These are phyloP conservation scores for Mycena pura DNA, from an alignment of 768 basidiomycete genomes.

Conservation along the genomic window DNA sequence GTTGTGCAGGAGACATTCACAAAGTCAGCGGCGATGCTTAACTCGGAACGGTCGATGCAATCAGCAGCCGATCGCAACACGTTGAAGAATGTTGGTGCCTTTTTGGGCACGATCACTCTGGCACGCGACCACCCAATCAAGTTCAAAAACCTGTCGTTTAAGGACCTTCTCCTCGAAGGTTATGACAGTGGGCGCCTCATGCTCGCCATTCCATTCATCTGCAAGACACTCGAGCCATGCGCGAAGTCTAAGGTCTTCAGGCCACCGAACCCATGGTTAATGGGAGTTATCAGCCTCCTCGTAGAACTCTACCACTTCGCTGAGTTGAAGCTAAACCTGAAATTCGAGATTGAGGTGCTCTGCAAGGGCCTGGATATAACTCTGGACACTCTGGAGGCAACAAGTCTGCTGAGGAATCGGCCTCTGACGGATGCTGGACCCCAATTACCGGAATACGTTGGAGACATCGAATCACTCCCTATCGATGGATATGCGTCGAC, in stretches of 20 bases:
- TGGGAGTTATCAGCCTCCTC: slow-evolving; percentile 91
- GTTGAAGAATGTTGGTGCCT: slow-evolving; percentile 93
- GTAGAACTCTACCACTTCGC: slow-evolving; percentile 98
- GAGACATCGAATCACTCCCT: slow-evolving; percentile 80
- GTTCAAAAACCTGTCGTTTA: slow-evolving; percentile 93
- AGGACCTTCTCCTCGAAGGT: slow-evolving; percentile 95
- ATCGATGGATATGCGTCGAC: slow-evolving; percentile 72
- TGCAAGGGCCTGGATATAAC: slow-evolving; percentile 92
- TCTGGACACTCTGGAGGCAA: slow-evolving; percentile 83
- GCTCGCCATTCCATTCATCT: slow-evolving; percentile 97
- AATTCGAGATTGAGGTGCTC: slow-evolving; percentile 97
- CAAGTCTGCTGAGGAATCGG: slow-evolving; percentile 81
- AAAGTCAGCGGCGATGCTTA: slow-evolving; percentile 86
- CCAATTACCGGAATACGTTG: slow-evolving; percentile 77
- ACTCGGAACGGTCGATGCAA: slow-evolving; percentile 89
- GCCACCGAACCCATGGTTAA: slow-evolving; percentile 97
- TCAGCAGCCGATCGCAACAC: slow-evolving; percentile 84
- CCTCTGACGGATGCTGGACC: slow-evolving; percentile 68
- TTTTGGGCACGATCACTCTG: slow-evolving; percentile 93
- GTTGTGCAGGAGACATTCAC: slow-evolving; percentile 93
- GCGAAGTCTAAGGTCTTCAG: slow-evolving; percentile 91
- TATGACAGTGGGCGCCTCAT: slow-evolving; percentile 90
- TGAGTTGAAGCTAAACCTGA: slow-evolving; percentile 93
- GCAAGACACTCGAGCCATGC: slow-evolving; percentile 93
- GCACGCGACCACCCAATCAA: slow-evolving; percentile 93